phyloP scores from a whole-genome alignment of 1,284 basidiomycete genomes.

The Chondrostereum purpureum region DNA sequence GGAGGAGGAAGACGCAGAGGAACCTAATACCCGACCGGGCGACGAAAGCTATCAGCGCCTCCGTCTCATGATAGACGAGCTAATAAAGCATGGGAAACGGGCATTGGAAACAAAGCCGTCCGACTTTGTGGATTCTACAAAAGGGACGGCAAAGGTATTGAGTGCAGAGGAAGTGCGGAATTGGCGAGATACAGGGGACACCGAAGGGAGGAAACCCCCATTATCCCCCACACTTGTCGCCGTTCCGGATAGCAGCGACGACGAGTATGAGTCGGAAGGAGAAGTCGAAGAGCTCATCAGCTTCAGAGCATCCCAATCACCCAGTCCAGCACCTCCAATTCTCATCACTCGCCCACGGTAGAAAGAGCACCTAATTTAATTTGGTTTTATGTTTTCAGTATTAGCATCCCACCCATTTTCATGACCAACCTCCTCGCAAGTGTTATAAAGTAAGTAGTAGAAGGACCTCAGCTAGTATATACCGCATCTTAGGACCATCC shows the following conservation, averaged over 20 bases:
- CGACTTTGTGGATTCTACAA: conserved; percentile 41
- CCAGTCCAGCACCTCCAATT: conserved; percentile 28
- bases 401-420: no score
- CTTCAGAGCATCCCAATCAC: conserved; percentile 15
- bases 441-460: no score
- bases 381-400: no score
- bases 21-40: conserved; percentile 22
- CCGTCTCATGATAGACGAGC: conserved; percentile 52
- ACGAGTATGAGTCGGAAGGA: conserved; percentile 22
- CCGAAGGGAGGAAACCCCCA: conserved; percentile 16
- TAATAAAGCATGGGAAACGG: conserved; percentile 52
- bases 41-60: conserved; percentile 56
- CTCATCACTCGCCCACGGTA: conserved; percentile 27
- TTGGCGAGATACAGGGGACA: conserved; percentile 38
- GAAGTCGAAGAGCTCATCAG: conserved; percentile 34
- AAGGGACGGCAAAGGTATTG: conserved; percentile 56
- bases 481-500: no score
- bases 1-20: conserved; percentile 18
- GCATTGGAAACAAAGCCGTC: conserved; percentile 54
- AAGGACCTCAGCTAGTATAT: no score
- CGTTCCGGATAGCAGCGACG: conserved; percentile 21
- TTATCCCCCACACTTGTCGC: conserved; percentile 28
- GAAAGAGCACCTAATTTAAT: no score
- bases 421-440: no score
- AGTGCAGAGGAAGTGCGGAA: conserved; percentile 60